phyloP scores from a whole-genome alignment of 495 filamentous ascomycete species.

The Hamigera avellanea region DNA sequence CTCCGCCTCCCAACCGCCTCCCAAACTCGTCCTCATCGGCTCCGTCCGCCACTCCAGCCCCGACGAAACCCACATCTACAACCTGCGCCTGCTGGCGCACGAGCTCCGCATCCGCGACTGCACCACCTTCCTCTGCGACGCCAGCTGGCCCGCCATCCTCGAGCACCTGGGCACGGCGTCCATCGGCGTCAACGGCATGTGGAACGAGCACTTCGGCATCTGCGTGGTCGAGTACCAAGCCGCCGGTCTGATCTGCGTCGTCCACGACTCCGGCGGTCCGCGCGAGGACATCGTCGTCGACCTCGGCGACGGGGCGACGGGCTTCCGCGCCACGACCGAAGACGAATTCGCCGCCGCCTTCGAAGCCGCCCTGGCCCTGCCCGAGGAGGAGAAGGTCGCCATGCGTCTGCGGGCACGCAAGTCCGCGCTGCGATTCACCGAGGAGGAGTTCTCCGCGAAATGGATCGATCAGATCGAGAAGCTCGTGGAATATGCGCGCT shows the following conservation, averaged over 20 bases:
- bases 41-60: constrained; percentile 67
- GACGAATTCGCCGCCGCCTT: constrained; percentile 71
- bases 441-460: constrained; percentile 65
- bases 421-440: constrained; percentile 74
- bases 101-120: constrained; percentile 74
- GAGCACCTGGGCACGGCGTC: constrained; percentile 60
- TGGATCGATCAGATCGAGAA: constrained; percentile 65
- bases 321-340: constrained; percentile 70
- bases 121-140: constrained; percentile 81
- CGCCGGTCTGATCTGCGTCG: constrained; percentile 81
- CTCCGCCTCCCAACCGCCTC: constrained; percentile 9
- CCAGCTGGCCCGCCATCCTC: constrained; percentile 74
- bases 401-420: constrained; percentile 64
- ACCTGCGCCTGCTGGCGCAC: constrained; percentile 77
- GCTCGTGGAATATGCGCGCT: constrained; percentile 38
- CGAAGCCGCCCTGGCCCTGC: constrained; percentile 58
- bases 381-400: constrained; percentile 50
- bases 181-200: constrained; percentile 94
- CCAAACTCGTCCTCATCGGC: constrained; percentile 70
- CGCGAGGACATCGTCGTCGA: constrained; percentile 84
- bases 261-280: constrained; percentile 85
- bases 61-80: constrained; percentile 82
- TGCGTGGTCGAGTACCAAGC: constrained; percentile 98
- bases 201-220: constrained; percentile 99
- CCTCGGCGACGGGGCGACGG: constrained; percentile 64